A percentile compares a stretch with the other conserved stretches of the same genome.
Evolutionary conservation across 2,329 filamentous ascomycete species (phyloP).

Genomic region (Claviceps paspali): DNA sequence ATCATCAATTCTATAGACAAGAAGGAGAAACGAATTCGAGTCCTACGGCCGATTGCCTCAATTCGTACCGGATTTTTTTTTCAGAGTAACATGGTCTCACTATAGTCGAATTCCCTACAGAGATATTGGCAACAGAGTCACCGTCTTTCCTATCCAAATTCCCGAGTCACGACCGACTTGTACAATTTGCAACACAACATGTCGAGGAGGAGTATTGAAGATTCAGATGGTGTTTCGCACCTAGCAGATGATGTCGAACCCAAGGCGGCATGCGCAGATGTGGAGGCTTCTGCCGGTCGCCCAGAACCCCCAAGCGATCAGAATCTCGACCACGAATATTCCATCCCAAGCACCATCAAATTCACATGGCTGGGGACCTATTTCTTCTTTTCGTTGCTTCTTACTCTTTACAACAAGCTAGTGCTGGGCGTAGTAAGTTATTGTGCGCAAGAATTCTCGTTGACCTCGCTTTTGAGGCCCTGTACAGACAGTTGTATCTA

Average conservation of each 20-base stretch:
- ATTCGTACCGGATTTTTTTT: not conserved
- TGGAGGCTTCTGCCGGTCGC: constrained; percentile 17
- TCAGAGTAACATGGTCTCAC: constrained; percentile 4
- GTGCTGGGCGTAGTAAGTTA: constrained; percentile 33
- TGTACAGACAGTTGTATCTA: not conserved
- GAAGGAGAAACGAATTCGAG: no score
- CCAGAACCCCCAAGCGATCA: constrained; percentile 15
- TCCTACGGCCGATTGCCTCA: no score
- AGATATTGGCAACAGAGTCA: constrained; percentile 1
- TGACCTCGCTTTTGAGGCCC: not conserved
- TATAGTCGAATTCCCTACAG: not conserved
- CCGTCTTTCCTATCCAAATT: not conserved
- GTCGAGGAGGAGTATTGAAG: constrained; percentile 18
- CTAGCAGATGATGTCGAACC: constrained; percentile 16
- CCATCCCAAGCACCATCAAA: constrained; percentile 28
- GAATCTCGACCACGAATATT: constrained; percentile 29
- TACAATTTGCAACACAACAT: constrained; percentile 10
- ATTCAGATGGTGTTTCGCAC: constrained; percentile 17
- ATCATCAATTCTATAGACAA: no score
- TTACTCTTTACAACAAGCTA: constrained; percentile 45
- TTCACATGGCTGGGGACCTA: constrained; percentile 36
- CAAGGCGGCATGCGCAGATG: constrained; percentile 16
- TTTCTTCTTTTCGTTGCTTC: constrained; percentile 30
- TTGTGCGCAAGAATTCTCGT: not conserved
- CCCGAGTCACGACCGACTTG: not conserved